Conservation (phyloP, 352 stramenopile genomes). For the Phytophthora constricta region DNA sequence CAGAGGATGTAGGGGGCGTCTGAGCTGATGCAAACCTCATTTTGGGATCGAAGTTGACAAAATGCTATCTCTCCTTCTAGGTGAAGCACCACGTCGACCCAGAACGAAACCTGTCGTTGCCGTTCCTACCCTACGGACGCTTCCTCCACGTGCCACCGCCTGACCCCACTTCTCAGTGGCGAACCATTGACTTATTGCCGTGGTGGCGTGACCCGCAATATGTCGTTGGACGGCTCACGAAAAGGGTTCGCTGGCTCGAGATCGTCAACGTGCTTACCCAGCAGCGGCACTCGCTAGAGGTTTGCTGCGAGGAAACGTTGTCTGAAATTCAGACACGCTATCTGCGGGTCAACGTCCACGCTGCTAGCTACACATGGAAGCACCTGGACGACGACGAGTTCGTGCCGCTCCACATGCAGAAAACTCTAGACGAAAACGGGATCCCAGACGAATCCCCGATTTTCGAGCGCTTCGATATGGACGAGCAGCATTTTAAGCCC, state of each 20-base stretch:
- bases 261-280: conserved; percentile 93
- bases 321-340: conserved; percentile 91
- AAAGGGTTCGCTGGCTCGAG: conserved; percentile 75
- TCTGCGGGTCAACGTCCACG: conserved; percentile 87
- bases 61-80: conserved; percentile 25
- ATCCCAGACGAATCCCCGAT: conserved; percentile 81
- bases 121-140: conserved; percentile 84
- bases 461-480: conserved; percentile 88
- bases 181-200: conserved; percentile 72
- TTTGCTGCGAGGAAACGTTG: conserved; percentile 90
- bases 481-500: conserved; percentile 89
- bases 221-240: conserved; percentile 77
- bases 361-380: conserved; percentile 94
- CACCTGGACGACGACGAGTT: conserved; percentile 87
- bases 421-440: conserved; percentile 89
- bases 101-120: conserved; percentile 73
- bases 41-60: not conserved
- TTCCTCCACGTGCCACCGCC: conserved; percentile 90
- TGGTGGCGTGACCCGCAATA: conserved; percentile 90
- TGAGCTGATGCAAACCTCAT: not conserved
- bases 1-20: conserved; percentile 64
- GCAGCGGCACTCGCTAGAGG: conserved; percentile 80
- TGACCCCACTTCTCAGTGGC: conserved; percentile 80
- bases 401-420: conserved; percentile 87
- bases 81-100: conserved; percentile 85